phyloP scores from a whole-genome alignment of 495 filamentous ascomycete species.

The Penicillium ucsense region DNA sequence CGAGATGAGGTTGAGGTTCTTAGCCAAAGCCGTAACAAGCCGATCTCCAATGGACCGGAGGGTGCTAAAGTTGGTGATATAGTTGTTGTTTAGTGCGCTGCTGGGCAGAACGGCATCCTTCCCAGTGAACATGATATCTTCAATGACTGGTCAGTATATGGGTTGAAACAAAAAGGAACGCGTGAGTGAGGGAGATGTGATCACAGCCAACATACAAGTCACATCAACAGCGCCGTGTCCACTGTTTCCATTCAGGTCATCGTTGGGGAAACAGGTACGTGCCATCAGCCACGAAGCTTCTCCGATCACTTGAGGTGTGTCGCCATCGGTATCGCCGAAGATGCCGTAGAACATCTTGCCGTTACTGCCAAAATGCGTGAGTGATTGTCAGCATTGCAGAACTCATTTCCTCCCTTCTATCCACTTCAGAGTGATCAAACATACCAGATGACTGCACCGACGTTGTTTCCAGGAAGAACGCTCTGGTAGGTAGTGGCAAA shows the following conservation, averaged over 20 bases:
- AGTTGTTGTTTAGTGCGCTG: constrained; percentile 22
- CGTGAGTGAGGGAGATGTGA: not conserved
- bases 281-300: constrained; percentile 34
- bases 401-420: too few relatives aligned
- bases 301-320: constrained; percentile 25
- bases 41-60: constrained; percentile 25
- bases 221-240: constrained; percentile 24
- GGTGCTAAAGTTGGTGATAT: constrained; percentile 26
- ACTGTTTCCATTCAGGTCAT: constrained; percentile 21
- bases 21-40: constrained; percentile 27
- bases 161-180: not conserved
- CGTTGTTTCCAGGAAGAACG: constrained; percentile 23
- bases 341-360: constrained; percentile 35
- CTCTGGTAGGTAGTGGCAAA: constrained; percentile 16
- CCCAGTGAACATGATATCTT: constrained; percentile 30
- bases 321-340: constrained; percentile 27
- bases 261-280: constrained; percentile 28
- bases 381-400: too few relatives aligned
- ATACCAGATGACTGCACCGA: constrained; percentile 33
- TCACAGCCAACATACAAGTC: constrained; percentile 17
- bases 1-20: constrained; percentile 11
- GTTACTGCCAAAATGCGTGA: constrained; percentile 3
- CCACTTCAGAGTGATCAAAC: too few relatives aligned
- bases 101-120: constrained; percentile 18
- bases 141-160: not conserved